A percentile compares a stretch with the other conserved stretches of the same genome.
Conservation (phyloP, 1,284 basidiomycete genomes). For the Lignosus rhinocerotis region DNA sequence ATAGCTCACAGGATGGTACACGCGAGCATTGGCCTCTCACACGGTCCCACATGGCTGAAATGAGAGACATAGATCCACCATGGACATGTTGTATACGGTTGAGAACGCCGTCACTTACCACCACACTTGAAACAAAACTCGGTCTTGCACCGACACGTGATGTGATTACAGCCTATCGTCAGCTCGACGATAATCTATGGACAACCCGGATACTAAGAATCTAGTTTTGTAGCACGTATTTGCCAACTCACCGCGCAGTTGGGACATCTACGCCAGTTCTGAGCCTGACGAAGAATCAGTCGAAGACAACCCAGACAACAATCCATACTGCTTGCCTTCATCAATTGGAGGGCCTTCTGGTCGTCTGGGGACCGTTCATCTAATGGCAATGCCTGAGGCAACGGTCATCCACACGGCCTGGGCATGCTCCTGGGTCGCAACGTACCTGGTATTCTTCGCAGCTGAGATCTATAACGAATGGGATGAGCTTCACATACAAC, state of each 20-base stretch:
- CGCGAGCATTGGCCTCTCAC: constrained; percentile 32
- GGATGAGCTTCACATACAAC: not conserved
- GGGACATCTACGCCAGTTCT: constrained; percentile 43
- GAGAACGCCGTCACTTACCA: constrained; percentile 26
- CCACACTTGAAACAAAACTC: constrained; percentile 42
- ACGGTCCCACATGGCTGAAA: constrained; percentile 33
- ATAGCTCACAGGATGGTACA: constrained; percentile 39
- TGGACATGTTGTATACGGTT: not conserved
- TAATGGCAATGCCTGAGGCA: constrained; percentile 37
- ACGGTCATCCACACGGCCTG: not conserved
- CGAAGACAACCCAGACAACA: not conserved
- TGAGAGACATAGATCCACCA: not conserved
- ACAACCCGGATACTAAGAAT: not conserved
- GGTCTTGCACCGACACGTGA: constrained; percentile 36
- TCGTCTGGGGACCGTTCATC: constrained; percentile 45
- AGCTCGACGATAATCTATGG: constrained; percentile 34
- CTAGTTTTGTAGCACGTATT: not conserved
- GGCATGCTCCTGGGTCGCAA: not conserved
- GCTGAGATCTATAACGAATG: constrained; percentile 30
- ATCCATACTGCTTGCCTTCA: constrained; percentile 29
- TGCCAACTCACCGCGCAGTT: constrained; percentile 33
- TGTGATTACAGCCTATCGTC: constrained; percentile 38
- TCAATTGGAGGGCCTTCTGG: constrained; percentile 37
- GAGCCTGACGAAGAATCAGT: constrained; percentile 27
- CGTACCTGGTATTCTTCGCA: constrained; percentile 41